Evolutionary conservation across 768 basidiomycete species (phyloP).

Genomic region (Tephrocybe sp.): DNA sequence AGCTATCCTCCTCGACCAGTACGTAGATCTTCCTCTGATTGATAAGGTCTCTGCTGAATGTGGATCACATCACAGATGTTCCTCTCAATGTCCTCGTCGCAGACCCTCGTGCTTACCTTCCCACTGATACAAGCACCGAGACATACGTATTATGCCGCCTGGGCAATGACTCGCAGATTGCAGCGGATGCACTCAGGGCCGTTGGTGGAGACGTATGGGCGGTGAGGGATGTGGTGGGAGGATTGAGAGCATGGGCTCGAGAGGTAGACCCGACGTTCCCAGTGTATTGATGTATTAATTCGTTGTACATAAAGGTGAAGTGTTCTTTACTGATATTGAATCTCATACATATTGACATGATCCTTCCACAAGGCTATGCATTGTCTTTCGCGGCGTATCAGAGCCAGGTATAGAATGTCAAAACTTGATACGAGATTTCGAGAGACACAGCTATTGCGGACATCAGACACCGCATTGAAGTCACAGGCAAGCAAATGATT

Average conservation of each 20-base stretch:
- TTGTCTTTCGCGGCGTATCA: no score
- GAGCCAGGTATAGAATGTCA: no score
- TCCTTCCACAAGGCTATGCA: no score
- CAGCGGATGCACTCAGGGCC: conserved; percentile 61
- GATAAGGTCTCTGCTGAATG: not conserved
- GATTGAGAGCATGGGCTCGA: conserved; percentile 76
- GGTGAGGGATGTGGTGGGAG: conserved; percentile 77
- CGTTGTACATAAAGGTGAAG: no score
- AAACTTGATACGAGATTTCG: no score
- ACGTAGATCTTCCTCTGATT: not conserved
- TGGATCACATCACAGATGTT: conserved; percentile 42
- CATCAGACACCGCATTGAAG: no score
- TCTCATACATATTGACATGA: no score
- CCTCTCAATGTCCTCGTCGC: conserved; percentile 67
- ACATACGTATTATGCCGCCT: conserved; percentile 77
- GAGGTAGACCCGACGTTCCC: conserved; percentile 79
- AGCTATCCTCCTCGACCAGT: conserved; percentile 76
- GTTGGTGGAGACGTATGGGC: conserved; percentile 27
- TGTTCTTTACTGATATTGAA: no score
- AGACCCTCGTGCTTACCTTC: conserved; percentile 51
- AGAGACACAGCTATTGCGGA: no score
- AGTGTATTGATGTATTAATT: conserved; percentile 75
- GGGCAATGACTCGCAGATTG: conserved; percentile 93
- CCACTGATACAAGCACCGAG: conserved; percentile 23
- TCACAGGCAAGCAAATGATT: no score